A percentile compares a stretch with the other conserved stretches of the same genome.
Conservation (phyloP, 1,139 yeast genomes). For the Candida glucosophila region DNA sequence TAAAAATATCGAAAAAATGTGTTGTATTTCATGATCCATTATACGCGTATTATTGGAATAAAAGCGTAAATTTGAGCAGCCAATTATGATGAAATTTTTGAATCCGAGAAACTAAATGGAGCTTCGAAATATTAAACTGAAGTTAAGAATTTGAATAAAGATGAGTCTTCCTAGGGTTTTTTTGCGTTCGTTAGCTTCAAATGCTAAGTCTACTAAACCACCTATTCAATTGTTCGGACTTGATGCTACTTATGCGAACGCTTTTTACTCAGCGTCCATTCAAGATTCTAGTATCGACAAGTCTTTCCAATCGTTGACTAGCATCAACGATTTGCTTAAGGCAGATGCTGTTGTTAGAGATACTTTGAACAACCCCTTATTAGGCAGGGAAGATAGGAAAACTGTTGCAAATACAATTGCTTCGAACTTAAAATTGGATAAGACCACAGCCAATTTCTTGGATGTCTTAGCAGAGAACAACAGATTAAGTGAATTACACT, state of each 20-base stretch:
- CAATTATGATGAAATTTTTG: slow-evolving; percentile 2
- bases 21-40: slow-evolving; percentile 3
- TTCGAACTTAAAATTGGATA: slow-evolving; percentile 54
- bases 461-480: slow-evolving; percentile 88
- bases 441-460: slow-evolving; percentile 73
- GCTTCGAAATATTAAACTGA: background rate
- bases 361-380: slow-evolving; percentile 75
- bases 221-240: slow-evolving; percentile 93
- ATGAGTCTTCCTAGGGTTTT: slow-evolving; percentile 45
- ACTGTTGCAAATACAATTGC: slow-evolving; percentile 57
- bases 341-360: slow-evolving; percentile 56
- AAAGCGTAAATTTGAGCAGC: slow-evolving; percentile 5
- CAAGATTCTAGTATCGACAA: slow-evolving; percentile 71
- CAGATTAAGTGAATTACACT: slow-evolving; percentile 67
- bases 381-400: slow-evolving; percentile 67
- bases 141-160: background rate
- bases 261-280: slow-evolving; percentile 86
- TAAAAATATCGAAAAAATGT: slow-evolving; percentile 2
- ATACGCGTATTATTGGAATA: slow-evolving; percentile 1
- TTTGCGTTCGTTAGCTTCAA: slow-evolving; percentile 64
- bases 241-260: slow-evolving; percentile 96
- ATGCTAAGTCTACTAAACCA: slow-evolving; percentile 58
- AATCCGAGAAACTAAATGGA: slow-evolving; percentile 37
- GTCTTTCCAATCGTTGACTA: slow-evolving; percentile 59
- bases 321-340: slow-evolving; percentile 47